Evolutionary conservation across 2,329 filamentous ascomycete species (phyloP).

Genomic region (Xylaria polymorpha): DNA sequence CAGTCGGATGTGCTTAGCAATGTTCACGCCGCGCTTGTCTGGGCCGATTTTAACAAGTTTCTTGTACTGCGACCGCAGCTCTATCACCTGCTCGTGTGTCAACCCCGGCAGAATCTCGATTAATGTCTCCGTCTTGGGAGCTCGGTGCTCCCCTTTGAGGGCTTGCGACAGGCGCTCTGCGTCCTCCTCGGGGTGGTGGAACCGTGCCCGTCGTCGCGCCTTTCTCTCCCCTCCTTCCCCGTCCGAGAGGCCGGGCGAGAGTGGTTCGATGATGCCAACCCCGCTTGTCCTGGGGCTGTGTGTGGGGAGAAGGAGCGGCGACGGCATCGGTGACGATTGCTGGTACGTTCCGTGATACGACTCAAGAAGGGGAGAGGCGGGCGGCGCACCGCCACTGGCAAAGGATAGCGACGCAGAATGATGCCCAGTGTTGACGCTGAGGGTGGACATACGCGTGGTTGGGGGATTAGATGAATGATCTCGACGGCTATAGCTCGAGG

Average conservation of each 20-base stretch:
- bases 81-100: constrained; percentile 87
- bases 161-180: constrained; percentile 80
- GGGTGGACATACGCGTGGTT: constrained; percentile 62
- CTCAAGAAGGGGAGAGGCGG: constrained; percentile 87
- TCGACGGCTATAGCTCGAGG: constrained; percentile 48
- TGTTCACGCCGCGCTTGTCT: constrained; percentile 81
- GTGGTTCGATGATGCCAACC: constrained; percentile 58
- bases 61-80: constrained; percentile 91
- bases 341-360: constrained; percentile 95
- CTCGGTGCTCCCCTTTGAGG: constrained; percentile 71
- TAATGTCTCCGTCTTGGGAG: constrained; percentile 76
- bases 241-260: constrained; percentile 66
- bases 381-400: constrained; percentile 58
- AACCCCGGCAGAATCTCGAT: constrained; percentile 87
- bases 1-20: constrained; percentile 85
- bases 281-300: constrained; percentile 57
- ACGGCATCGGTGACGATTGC: constrained; percentile 93
- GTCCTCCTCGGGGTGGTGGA: constrained; percentile 86
- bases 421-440: constrained; percentile 62
- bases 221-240: constrained; percentile 59
- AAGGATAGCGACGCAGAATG: constrained; percentile 58
- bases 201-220: constrained; percentile 70
- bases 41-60: constrained; percentile 82
- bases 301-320: constrained; percentile 72
- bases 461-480: constrained; percentile 62